Base-by-base conservation (phyloP, 371 early-diverging fungal genomes). In the Zychaea mexicana region DNA sequence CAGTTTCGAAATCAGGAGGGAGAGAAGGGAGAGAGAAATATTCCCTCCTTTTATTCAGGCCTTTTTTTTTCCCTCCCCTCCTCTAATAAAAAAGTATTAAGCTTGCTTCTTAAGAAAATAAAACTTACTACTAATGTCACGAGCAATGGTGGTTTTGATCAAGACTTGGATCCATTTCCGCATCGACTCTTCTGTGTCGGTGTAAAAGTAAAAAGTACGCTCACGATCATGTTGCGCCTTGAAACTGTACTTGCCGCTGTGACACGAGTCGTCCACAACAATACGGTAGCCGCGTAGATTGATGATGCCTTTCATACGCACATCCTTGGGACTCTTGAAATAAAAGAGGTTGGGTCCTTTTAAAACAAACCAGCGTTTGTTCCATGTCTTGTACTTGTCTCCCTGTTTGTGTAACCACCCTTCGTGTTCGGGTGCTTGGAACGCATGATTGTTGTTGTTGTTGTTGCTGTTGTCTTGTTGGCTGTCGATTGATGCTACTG, bases 131-230 rank as follows among this genome's bases (percentile, higher is more conserved):
- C 65, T 65, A 33, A 65, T 65, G 64, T 89, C 87, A 10, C 88
- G 77, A 21, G 82, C 77, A 66, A 91, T 91, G 0, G 91, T 87
- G n/a, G 88, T 83, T 62, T 91, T 91, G 82, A 89, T 90, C 59
- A 91, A 62, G 28, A 84, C 84, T 39, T 85, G 88, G 27, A 89
- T 72, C 90, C 90, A 91, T 1, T 69, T 69, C 9, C 78, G 78
- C 81, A 85, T 85, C 9, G 75, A 77, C 1, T 77, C 70, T 53
- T 84, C 79, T 17, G 84, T 83, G 30, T 89, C 90, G 6, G 85
- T 83, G 65, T 86, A 88, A 68, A 91, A 89, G 62, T 65, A 85
- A 65, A 87, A 85, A 42, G 85, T 82, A 30, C 89, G 78, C 57
- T 85, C 79, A 2, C 77, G 73, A 4, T 86, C 88, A 56, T 89